Evolutionary conservation across 2,329 filamentous ascomycete genomes (phyloP).

Genomic region (Arthrobotrys iridis): DNA sequence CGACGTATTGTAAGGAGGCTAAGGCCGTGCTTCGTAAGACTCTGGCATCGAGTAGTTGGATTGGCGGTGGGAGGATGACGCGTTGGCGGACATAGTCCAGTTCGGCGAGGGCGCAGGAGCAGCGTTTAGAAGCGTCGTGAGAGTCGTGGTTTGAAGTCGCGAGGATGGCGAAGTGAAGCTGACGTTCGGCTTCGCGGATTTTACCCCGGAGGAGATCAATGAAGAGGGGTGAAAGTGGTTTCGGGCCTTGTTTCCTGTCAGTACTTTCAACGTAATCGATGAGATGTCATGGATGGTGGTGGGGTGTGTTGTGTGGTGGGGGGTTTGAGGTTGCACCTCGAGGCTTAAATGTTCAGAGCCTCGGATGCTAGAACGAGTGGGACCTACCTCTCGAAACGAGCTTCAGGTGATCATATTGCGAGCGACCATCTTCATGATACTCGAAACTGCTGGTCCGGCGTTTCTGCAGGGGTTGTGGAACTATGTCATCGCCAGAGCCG

Average conservation of each 20-base stretch:
- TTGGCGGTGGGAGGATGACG: slow-evolving; percentile 42
- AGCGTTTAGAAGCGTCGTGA: slow-evolving; percentile 50
- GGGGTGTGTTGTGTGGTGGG: slow-evolving; percentile 14
- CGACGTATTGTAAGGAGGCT: slow-evolving; percentile 11
- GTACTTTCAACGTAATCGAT: background rate
- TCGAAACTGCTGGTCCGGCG: slow-evolving; percentile 50
- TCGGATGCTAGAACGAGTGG: background rate
- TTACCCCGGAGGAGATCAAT: slow-evolving; percentile 43
- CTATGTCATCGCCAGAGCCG: background rate
- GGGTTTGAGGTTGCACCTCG: background rate
- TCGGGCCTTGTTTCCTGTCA: background rate
- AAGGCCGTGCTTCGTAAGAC: slow-evolving; percentile 38
- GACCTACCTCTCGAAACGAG: slow-evolving; percentile 32
- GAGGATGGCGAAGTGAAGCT: slow-evolving; percentile 49
- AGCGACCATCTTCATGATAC: slow-evolving; percentile 44
- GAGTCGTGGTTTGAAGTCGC: slow-evolving; percentile 33
- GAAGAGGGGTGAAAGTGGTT: slow-evolving; percentile 25
- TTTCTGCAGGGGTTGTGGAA: slow-evolving; percentile 36
- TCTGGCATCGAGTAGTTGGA: slow-evolving; percentile 45
- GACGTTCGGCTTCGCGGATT: slow-evolving; percentile 50
- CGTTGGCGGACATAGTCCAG: slow-evolving; percentile 44
- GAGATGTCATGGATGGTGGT: background rate
- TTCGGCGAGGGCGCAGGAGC: slow-evolving; percentile 46
- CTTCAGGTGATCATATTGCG: slow-evolving; percentile 46
- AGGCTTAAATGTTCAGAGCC: background rate